Evolutionary conservation across 2,329 filamentous ascomycete species (phyloP).

Genomic region (Fusarium sp.): DNA sequence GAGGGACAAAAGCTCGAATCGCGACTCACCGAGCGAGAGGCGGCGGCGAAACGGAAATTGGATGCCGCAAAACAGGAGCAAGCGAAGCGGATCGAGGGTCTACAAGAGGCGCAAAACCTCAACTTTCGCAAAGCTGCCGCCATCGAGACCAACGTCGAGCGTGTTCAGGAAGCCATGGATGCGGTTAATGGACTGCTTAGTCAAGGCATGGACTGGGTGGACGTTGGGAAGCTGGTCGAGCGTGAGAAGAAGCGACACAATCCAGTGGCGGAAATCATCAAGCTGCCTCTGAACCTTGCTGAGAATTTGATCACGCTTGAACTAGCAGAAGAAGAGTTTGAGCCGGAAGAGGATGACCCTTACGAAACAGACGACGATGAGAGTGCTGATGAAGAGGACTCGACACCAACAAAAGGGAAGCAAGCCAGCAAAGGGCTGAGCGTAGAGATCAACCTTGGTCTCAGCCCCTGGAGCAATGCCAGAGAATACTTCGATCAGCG

Average conservation of each 20-base stretch:
- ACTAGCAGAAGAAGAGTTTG: constrained; percentile 76
- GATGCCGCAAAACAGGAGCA: constrained; percentile 89
- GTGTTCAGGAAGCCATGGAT: constrained; percentile 92
- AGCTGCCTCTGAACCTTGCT: constrained; percentile 87
- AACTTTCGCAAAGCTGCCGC: constrained; percentile 91
- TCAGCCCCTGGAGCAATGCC: constrained; percentile 91
- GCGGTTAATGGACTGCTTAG: constrained; percentile 92
- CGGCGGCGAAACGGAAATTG: constrained; percentile 83
- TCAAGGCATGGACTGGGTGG: constrained; percentile 97
- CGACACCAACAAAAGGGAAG: constrained; percentile 53
- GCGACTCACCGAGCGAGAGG: constrained; percentile 83
- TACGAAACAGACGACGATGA: constrained; percentile 76
- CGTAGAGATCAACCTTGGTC: constrained; percentile 85
- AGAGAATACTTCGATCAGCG: constrained; percentile 93
- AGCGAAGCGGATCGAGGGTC: constrained; percentile 82
- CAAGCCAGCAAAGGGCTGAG: constrained; percentile 67
- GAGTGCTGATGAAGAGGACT: constrained; percentile 53
- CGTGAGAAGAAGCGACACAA: constrained; percentile 86
- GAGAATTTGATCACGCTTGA: constrained; percentile 88
- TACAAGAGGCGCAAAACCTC: constrained; percentile 83
- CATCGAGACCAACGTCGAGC: constrained; percentile 89
- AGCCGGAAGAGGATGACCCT: constrained; percentile 69
- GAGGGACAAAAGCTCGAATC: constrained; percentile 94
- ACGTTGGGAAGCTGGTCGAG: constrained; percentile 89
- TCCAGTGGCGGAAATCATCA: constrained; percentile 87